Evolutionary conservation across 352 stramenopile species (phyloP).

Genomic region (Pythium dissimile): DNA sequence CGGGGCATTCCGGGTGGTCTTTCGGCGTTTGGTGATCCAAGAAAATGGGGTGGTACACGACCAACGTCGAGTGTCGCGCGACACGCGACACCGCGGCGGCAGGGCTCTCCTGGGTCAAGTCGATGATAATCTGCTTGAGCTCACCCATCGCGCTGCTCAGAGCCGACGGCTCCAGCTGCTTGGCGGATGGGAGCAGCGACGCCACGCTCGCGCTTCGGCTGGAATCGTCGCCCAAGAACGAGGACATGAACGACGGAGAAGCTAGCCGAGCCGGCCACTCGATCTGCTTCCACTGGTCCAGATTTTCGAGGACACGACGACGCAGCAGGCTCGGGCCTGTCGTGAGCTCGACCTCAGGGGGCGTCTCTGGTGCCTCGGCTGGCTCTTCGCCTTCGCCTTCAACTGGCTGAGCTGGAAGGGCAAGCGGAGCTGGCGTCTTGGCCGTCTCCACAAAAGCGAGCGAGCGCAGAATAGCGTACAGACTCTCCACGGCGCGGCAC

Average conservation of each 20-base stretch:
- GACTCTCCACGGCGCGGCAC: constrained; percentile 68
- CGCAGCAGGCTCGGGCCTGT: constrained; percentile 8
- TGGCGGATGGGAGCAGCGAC: not conserved
- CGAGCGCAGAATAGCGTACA: constrained; percentile 69
- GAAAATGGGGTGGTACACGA: constrained; percentile 82
- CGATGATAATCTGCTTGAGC: constrained; percentile 75
- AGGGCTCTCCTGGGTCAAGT: constrained; percentile 63
- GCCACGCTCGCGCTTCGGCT: not conserved
- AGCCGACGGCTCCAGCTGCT: constrained; percentile 8
- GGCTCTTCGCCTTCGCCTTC: not conserved
- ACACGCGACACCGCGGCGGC: constrained; percentile 12
- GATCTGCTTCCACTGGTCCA: constrained; percentile 61
- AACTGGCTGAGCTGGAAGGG: no score
- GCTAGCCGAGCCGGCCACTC: constrained; percentile 58
- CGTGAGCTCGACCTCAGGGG: not conserved
- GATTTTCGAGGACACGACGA: constrained; percentile 15
- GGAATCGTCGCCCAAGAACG: constrained; percentile 14
- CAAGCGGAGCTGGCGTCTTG: not conserved
- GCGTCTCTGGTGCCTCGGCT: not conserved
- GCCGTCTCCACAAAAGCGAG: constrained; percentile 13
- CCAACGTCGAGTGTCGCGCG: constrained; percentile 41
- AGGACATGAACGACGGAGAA: constrained; percentile 17
- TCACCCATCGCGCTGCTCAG: constrained; percentile 57
- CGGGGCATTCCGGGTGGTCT: constrained; percentile 77
- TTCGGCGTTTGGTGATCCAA: constrained; percentile 83